Percentiles rank a stretch among this genome's conserved stretches.
Evolutionary conservation across 148 eudicot genomes (phyloP).

Genomic region (Cornus controversa): DNA sequence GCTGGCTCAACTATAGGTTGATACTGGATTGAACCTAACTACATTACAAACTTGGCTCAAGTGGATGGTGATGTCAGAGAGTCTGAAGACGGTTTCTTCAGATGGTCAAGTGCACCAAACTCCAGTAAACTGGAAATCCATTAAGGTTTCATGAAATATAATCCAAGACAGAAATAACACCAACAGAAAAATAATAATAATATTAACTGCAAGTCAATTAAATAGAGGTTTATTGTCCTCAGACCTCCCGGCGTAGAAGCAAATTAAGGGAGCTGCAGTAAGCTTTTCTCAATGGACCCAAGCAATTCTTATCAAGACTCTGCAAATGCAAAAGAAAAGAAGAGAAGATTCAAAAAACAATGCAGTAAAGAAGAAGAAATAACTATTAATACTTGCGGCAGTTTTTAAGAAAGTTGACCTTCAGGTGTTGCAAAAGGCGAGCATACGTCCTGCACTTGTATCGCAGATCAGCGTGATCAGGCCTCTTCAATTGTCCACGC

Average conservation of each 20-base stretch:
- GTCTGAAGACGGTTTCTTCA: not conserved
- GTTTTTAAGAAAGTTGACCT: conserved; percentile 39
- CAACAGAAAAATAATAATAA: not conserved
- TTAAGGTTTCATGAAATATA: not conserved
- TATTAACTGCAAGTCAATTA: not conserved
- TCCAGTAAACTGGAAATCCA: not conserved
- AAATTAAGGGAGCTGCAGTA: conserved; percentile 87
- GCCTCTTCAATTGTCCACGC: conserved; percentile 95
- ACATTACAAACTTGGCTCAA: not conserved
- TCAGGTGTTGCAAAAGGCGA: conserved; percentile 90
- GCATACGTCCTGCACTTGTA: conserved; percentile 97
- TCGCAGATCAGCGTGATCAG: conserved; percentile 96
- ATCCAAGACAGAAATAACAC: not conserved
- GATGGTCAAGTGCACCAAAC: not conserved
- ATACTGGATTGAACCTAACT: not conserved
- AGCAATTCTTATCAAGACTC: conserved; percentile 80
- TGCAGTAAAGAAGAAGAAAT: conserved; percentile 7
- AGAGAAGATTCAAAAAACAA: conserved; percentile 13
- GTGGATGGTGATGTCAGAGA: not conserved
- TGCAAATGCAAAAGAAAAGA: conserved; percentile 31
- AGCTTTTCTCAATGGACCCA: conserved; percentile 85
- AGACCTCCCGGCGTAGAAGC: conserved; percentile 91
- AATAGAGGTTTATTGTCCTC: conserved; percentile 16
- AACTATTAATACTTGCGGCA: not conserved
- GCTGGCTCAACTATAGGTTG: not conserved